Evolutionary conservation across 2,329 filamentous ascomycete genomes (phyloP).

Genomic region (Venturia nashicola): DNA sequence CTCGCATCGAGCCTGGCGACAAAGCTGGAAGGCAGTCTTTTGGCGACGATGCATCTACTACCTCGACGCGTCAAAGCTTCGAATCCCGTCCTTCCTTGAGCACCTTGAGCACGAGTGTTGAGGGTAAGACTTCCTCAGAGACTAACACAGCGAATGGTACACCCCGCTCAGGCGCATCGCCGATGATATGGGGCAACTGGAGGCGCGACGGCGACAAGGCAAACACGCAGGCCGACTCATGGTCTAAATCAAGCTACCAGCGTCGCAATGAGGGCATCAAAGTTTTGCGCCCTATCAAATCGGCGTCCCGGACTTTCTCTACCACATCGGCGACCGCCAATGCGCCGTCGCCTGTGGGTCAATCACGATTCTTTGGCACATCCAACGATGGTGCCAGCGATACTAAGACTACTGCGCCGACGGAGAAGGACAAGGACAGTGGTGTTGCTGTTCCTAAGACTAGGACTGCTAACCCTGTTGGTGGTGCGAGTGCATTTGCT

Average conservation of each 20-base stretch:
- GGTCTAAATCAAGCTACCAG: slow-evolving; percentile 42
- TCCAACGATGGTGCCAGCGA: slow-evolving; percentile 8
- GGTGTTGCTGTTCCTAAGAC: slow-evolving; percentile 31
- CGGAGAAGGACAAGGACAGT: slow-evolving; percentile 26
- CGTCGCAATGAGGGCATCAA: slow-evolving; percentile 71
- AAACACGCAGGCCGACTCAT: slow-evolving; percentile 9
- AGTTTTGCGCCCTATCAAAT: slow-evolving; percentile 68
- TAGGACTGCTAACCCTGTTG: slow-evolving; percentile 67
- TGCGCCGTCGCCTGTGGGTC: slow-evolving; percentile 23
- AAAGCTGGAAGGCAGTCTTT: slow-evolving; percentile 1
- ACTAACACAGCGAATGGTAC: slow-evolving; percentile 11
- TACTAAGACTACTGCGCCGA: slow-evolving; percentile 15
- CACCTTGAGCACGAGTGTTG: neutral
- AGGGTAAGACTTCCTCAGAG: neutral
- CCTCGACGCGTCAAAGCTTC: slow-evolving; percentile 7
- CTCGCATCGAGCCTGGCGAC: neutral
- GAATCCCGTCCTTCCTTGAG: slow-evolving; percentile 3
- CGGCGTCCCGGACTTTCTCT: slow-evolving; percentile 38
- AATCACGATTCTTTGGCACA: slow-evolving; percentile 35
- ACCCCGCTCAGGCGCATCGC: slow-evolving; percentile 21
- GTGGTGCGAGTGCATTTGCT: slow-evolving; percentile 84
- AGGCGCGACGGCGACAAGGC: slow-evolving; percentile 28
- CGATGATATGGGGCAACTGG: slow-evolving; percentile 38
- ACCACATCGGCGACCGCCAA: slow-evolving; percentile 14
- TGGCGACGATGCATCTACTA: slow-evolving; percentile 3